Base-by-base conservation (phyloP, 2,329 filamentous ascomycete species). In the Cadophora gregata region DNA sequence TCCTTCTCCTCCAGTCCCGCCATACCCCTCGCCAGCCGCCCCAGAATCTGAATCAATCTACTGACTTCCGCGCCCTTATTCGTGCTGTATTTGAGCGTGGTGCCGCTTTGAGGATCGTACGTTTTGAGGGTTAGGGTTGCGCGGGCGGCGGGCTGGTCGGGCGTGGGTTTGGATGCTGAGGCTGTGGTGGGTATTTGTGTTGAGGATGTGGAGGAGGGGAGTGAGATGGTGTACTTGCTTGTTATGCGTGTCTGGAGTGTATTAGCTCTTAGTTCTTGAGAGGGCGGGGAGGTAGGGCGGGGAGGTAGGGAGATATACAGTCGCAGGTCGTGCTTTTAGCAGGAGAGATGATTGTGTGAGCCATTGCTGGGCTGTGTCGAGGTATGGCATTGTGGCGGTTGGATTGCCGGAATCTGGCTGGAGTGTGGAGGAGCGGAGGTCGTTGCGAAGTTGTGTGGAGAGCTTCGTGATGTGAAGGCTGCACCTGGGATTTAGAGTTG, bases 1-100 rank as follows among this genome's bases (percentile, higher is more conserved):
- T 74, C 74, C 31, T 71, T 72, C 62, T 75, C 75, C 68, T 82
- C 81, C 71, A 90, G 76, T 38, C 84, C 87, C 16, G 86, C 87
- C 83, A 91, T 90, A 65, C 84, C 86, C 63, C 88, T 85, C n/a
- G 90, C 93, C 72, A 97, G 79, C 65, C 87, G 85, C 0, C 93
- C 93, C 69, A 99, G 79, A 51, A 90, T 76, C 61, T 88, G 87
- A 65, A 99, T 87, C 74, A 99, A 81, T 31, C 96, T 85, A 27
- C 91, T 90, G 10, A 99, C 93, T 80, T 98, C 95, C 24, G 93
- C 92, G 24, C 91, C 93, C 80, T 97, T 97, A 77, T 90, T 90
- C 42, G 96, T 99, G 77, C 88, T 86, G 83, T 97, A 98, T 81
- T 97, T 97, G 70, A 99, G 85, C 68, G 90, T 90, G 66, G 90